phyloP scores from a whole-genome alignment of 306 rosid genomes.

The Prunus kanzakura region DNA sequence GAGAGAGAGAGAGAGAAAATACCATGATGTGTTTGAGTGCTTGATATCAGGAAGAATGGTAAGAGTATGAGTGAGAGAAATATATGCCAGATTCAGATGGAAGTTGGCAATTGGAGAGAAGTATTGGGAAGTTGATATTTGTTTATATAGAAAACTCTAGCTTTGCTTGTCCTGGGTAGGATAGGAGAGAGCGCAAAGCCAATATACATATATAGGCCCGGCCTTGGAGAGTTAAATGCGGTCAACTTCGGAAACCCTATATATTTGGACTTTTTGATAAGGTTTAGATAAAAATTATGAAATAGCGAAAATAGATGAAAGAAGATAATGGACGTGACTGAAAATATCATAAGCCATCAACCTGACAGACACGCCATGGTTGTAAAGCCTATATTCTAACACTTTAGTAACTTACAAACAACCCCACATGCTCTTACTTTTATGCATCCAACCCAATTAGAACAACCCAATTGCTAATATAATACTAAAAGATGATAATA shows the following conservation, averaged over 20 bases:
- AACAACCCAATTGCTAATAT: not conserved
- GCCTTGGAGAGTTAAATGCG: not conserved
- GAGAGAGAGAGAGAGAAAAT: not conserved
- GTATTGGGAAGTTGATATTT: not conserved
- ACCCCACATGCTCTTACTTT: not conserved
- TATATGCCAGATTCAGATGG: not conserved
- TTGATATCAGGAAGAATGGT: not conserved
- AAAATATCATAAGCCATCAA: not conserved
- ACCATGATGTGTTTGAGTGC: not conserved
- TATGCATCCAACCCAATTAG: not conserved
- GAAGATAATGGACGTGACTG: not conserved
- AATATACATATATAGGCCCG: not conserved
- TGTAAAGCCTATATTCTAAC: not conserved
- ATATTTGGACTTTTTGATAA: not conserved
- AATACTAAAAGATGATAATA: not conserved
- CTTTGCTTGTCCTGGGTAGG: not conserved
- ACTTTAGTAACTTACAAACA: not conserved
- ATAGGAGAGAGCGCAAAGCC: not conserved
- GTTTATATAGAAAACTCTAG: not conserved
- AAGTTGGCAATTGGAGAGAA: not conserved
- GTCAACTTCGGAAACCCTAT: not conserved
- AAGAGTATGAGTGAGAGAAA: not conserved
- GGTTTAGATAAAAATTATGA: not conserved
- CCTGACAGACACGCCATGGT: not conserved
- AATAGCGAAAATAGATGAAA: not conserved